A percentile compares a stretch with the other conserved stretches of the same genome.
Conservation (phyloP, 495 filamentous ascomycete genomes). For the Aspergillus taichungensis region DNA sequence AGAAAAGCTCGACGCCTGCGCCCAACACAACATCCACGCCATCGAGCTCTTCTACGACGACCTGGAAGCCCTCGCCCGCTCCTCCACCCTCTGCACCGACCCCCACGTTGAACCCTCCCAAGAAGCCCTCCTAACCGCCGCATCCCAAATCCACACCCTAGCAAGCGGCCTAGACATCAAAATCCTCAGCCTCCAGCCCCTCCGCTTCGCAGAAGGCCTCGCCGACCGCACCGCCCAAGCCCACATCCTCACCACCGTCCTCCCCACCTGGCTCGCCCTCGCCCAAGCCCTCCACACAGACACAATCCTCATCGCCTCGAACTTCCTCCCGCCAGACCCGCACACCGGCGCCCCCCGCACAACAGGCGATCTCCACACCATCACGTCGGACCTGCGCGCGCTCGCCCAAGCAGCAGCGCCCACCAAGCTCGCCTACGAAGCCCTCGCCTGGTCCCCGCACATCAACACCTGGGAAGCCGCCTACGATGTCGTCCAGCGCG, state of each 20-base stretch:
- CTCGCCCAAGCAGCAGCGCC: constrained; percentile 50
- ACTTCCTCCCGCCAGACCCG: constrained; percentile 42
- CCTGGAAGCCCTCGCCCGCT: constrained; percentile 41
- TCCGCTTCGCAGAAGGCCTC: constrained; percentile 59
- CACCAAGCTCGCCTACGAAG: constrained; percentile 58
- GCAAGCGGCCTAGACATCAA: constrained; percentile 41
- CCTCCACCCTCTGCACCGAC: constrained; percentile 14
- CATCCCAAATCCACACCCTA: constrained; percentile 10
- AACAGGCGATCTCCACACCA: constrained; percentile 38
- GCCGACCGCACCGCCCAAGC: constrained; percentile 43
- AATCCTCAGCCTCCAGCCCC: constrained; percentile 55
- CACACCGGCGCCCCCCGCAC: constrained; percentile 32
- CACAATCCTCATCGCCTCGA: constrained; percentile 54
- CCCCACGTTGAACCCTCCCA: constrained; percentile 30
- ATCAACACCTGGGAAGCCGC: constrained; percentile 54
- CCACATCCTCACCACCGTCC: constrained; percentile 41
- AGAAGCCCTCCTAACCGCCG: neutral
- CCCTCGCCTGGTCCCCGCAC: constrained; percentile 54
- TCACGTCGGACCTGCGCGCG: constrained; percentile 48
- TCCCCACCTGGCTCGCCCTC: constrained; percentile 51
- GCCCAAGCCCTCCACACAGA: constrained; percentile 45
- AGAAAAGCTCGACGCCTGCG: constrained; percentile 47
- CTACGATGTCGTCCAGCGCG: constrained; percentile 51
- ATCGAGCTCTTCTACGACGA: constrained; percentile 65
- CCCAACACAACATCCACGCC: constrained; percentile 45